Evolutionary conservation across 1,139 yeast species (phyloP), one percentile per base, ranked within the genome.

Genomic region (Scheffersomyces lignicola): DNA sequence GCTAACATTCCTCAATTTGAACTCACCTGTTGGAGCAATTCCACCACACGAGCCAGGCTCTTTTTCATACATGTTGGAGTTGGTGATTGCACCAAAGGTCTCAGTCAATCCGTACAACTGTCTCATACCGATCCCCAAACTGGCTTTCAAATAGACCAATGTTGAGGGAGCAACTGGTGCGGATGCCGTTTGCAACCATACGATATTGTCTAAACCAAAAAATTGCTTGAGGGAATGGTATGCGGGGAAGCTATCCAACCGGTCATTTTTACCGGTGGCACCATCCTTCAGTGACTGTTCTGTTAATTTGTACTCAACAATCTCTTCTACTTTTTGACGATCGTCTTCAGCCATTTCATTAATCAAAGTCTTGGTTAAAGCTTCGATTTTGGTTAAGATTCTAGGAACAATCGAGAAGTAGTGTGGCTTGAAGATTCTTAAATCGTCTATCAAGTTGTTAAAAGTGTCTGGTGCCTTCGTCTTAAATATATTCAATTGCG

Each of bases 31-130:
- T 13, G 58, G 42, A 5, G 54, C 43, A 11, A 59, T 50, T 13
- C 58, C 35, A n/a, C 69, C 69, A 50, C 68, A 60, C 8, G 65
- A 51, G 3, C 69, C 68, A 1, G 69, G 66, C 9, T 40, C 42
- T 10, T 57, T 52, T 34, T 65, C 71, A 41, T 50, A 60, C n/a
- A 44, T 48, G 26, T 47, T 43, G 1, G 67, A 52, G 18, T 50
- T 32, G 22, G 63, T 50, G 9, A 61, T 47, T 5, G 69, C 70
- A 2, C 65, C 70, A 36, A 58, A 60, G 16, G 60, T 53, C 41
- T 65, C 71, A 4, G 70, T 65, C 37, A 64, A 54, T 1, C 71
- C 71, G 38, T 65, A 65, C 32, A 65, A 56, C 38, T 65, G 70
- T 22, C 56, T 41, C 24, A 63, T 36, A n/a, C 71, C 70, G 30